Conservation (phyloP, 306 rosid species). For the Mucuna pruriens region DNA sequence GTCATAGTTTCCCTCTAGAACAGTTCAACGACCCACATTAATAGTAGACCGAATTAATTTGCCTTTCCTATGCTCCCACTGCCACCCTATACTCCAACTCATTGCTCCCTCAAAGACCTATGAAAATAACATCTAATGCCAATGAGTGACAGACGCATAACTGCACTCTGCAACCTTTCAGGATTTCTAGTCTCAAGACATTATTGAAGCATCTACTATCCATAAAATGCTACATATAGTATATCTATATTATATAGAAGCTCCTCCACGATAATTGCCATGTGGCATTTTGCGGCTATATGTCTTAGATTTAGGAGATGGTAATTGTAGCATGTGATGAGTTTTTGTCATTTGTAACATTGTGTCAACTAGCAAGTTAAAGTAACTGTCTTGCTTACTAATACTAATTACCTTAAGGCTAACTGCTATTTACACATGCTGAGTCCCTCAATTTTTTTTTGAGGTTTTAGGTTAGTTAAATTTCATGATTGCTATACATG, state of each 20-base stretch:
- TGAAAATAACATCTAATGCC: too few relatives aligned
- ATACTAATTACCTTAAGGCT: neutral
- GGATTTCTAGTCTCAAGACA: too few relatives aligned
- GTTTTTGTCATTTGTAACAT: neutral
- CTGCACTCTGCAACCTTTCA: too few relatives aligned
- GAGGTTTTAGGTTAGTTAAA: neutral
- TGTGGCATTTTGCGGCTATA: neutral
- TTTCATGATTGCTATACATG: neutral
- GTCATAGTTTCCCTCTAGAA: too few relatives aligned
- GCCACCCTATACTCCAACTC: too few relatives aligned
- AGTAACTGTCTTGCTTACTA: neutral
- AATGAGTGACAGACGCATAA: too few relatives aligned
- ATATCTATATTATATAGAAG: neutral
- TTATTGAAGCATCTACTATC: too few relatives aligned
- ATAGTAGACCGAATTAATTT: too few relatives aligned
- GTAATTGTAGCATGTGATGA: neutral
- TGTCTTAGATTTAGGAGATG: neutral
- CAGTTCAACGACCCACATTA: too few relatives aligned
- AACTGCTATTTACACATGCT: neutral
- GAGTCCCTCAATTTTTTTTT: neutral
- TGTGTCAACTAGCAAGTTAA: neutral
- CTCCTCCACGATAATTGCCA: neutral
- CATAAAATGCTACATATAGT: too few relatives aligned
- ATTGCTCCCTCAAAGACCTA: too few relatives aligned
- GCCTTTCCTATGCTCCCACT: too few relatives aligned